A percentile compares a stretch with the other conserved stretches of the same genome.
phyloP scores from a whole-genome alignment of 2,329 filamentous ascomycete species.

The Beauveria asiatica region DNA sequence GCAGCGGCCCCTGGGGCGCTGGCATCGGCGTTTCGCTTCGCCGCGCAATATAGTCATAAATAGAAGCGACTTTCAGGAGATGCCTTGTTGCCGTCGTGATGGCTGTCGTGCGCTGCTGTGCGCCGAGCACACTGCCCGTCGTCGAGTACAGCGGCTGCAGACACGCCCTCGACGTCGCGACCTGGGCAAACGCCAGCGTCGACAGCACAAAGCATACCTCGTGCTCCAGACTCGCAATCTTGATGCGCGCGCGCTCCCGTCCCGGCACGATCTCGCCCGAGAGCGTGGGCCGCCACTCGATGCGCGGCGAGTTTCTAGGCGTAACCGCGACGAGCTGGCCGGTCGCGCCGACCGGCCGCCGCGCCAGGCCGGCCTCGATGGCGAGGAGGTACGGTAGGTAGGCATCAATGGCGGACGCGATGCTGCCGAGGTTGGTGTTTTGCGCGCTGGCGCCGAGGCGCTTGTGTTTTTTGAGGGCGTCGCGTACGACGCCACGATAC shows the following conservation, averaged over 20 bases:
- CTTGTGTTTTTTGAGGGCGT: slow-evolving; percentile 83
- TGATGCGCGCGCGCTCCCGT: slow-evolving; percentile 57
- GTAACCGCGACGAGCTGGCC: slow-evolving; percentile 57
- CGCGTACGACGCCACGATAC: slow-evolving; percentile 72
- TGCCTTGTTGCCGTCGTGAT: slow-evolving; percentile 68
- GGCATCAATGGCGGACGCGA: slow-evolving; percentile 60
- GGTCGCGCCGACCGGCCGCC: slow-evolving; percentile 22
- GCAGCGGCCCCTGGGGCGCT: slow-evolving; percentile 23
- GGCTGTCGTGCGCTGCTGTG: slow-evolving; percentile 59
- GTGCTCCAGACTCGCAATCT: slow-evolving; percentile 66
- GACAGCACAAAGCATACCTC: slow-evolving; percentile 75
- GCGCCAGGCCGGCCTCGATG: slow-evolving; percentile 63
- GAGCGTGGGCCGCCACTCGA: slow-evolving; percentile 82
- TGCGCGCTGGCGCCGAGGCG: slow-evolving; percentile 67
- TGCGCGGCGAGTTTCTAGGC: slow-evolving; percentile 45
- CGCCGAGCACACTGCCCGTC: slow-evolving; percentile 48
- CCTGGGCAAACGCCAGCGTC: slow-evolving; percentile 67
- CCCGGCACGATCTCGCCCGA: slow-evolving; percentile 55
- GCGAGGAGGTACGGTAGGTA: slow-evolving; percentile 82
- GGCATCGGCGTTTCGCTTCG: slow-evolving; percentile 34
- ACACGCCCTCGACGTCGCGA: slow-evolving; percentile 60
- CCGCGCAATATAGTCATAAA: slow-evolving; percentile 63
- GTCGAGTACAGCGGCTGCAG: slow-evolving; percentile 67
- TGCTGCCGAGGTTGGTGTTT: slow-evolving; percentile 57
- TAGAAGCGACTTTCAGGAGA: slow-evolving; percentile 67